A percentile compares a stretch with the other conserved stretches of the same genome.
These are phyloP conservation scores for Cicer cuneatum DNA, from an alignment of 306 rosid species.

Conservation along the genomic window DNA sequence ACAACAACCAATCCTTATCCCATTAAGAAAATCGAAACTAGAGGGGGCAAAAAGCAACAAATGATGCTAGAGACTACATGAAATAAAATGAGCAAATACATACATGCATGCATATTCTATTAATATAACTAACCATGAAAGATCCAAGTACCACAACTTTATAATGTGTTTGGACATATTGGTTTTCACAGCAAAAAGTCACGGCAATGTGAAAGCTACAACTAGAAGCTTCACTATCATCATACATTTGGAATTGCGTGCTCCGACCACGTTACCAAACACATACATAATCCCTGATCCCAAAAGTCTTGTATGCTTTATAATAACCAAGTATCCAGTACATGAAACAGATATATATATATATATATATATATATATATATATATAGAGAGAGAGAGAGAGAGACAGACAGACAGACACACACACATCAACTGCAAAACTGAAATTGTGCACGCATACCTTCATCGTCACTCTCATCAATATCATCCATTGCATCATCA, in stretches of 20 bases:
- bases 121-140: background rate
- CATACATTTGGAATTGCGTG: too few species aligned
- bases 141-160: background rate
- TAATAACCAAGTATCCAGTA: background rate
- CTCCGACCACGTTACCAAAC: too few species aligned
- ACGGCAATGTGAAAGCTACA: too few species aligned
- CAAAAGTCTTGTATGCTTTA: background rate
- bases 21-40: background rate
- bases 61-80: background rate
- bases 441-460: conserved; percentile 43
- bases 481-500: conserved; percentile 63
- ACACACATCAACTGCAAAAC: conserved; percentile 35
- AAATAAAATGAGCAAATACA: too few species aligned
- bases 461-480: conserved; percentile 78
- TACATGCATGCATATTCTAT: background rate
- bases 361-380: too few species aligned
- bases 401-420: background rate
- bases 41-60: background rate
- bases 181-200: too few species aligned
- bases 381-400: too few species aligned
- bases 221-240: too few species aligned
- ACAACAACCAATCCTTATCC: too few species aligned
- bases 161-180: too few species aligned
- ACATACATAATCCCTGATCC: background rate
- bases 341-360: background rate